phyloP scores from a whole-genome alignment of 2,329 filamentous ascomycete genomes.

The Uncinocarpus reesii region DNA sequence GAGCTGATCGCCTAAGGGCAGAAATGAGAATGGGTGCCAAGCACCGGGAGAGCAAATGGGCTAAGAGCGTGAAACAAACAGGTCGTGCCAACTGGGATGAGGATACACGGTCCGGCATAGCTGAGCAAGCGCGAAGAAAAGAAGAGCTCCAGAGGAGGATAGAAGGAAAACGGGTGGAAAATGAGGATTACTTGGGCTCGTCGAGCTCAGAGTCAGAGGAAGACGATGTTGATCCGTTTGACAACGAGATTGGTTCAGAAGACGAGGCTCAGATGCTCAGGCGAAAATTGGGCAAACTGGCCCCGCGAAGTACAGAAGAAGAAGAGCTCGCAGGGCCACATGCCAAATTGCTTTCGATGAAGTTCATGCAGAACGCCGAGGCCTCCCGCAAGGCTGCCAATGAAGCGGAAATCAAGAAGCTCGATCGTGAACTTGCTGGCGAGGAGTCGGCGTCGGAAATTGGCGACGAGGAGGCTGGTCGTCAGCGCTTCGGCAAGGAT shows the following conservation, averaged over 20 bases:
- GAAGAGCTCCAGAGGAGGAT: slow-evolving; percentile 73
- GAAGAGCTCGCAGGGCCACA: slow-evolving; percentile 38
- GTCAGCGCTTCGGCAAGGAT: slow-evolving; percentile 39
- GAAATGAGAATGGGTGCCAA: slow-evolving; percentile 76
- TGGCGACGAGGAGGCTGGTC: slow-evolving; percentile 52
- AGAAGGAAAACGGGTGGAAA: slow-evolving; percentile 57
- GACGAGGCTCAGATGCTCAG: slow-evolving; percentile 29
- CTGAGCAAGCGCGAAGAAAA: slow-evolving; percentile 70
- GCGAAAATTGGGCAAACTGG: slow-evolving; percentile 39
- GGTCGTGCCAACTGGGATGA: slow-evolving; percentile 82
- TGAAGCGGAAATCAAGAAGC: slow-evolving; percentile 60
- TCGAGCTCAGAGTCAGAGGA: slow-evolving; percentile 55
- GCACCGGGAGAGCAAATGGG: slow-evolving; percentile 85
- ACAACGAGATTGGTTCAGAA: slow-evolving; percentile 30
- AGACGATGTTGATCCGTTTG: slow-evolving; percentile 49
- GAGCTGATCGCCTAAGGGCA: slow-evolving; percentile 62
- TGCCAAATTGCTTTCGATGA: slow-evolving; percentile 68
- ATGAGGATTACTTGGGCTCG: slow-evolving; percentile 42
- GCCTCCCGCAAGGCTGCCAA: slow-evolving; percentile 67
- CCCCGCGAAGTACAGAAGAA: slow-evolving; percentile 32
- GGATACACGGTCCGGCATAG: slow-evolving; percentile 64
- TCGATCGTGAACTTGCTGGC: slow-evolving; percentile 57
- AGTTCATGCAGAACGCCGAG: slow-evolving; percentile 90
- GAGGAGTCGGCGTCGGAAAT: slow-evolving; percentile 48
- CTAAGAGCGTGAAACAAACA: slow-evolving; percentile 68